Percentiles rank a stretch among this genome's conserved stretches.
These are phyloP conservation scores for Saturnispora dispora DNA, from an alignment of 805 yeast genomes.

Conservation along the genomic window DNA sequence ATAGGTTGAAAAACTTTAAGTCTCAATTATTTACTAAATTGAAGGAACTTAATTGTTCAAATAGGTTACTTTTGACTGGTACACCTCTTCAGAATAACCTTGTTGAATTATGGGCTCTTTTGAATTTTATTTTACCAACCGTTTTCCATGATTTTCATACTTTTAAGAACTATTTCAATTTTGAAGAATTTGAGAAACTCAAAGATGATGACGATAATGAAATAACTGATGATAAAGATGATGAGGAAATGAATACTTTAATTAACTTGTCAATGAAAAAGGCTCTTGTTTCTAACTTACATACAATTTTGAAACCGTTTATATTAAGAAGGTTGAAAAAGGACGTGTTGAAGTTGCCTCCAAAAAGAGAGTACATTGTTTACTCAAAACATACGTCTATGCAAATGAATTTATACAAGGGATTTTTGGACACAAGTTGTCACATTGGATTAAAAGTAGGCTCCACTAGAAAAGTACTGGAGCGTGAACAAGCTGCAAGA, in stretches of 20 bases:
- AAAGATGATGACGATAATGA: slow-evolving; percentile 16
- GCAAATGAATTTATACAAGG: slow-evolving; percentile 44
- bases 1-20: slow-evolving; percentile 76
- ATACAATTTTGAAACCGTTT: slow-evolving; percentile 83
- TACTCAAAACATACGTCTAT: slow-evolving; percentile 56
- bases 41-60: slow-evolving; percentile 56
- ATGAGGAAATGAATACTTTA: slow-evolving; percentile 37
- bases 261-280: slow-evolving; percentile 51
- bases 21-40: slow-evolving; percentile 66
- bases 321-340: slow-evolving; percentile 71
- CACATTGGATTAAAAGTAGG: slow-evolving; percentile 1
- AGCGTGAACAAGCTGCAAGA: slow-evolving; percentile 1
- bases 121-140: slow-evolving; percentile 88
- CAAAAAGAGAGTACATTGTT: slow-evolving; percentile 81
- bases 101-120: slow-evolving; percentile 83
- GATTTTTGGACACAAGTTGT: slow-evolving; percentile 6
- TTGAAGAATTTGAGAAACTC: slow-evolving; percentile 44
- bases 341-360: slow-evolving; percentile 68
- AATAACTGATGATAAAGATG: slow-evolving; percentile 14
- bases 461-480: not conserved
- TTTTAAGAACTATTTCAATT: slow-evolving; percentile 93
- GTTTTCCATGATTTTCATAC: slow-evolving; percentile 83
- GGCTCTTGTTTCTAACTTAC: slow-evolving; percentile 65
- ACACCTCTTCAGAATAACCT: slow-evolving; percentile 92
- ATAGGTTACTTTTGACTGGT: slow-evolving; percentile 82